Percentiles rank a stretch among this genome's conserved stretches.
These are phyloP conservation scores for Fusarium sp. DNA, from an alignment of 2,329 filamentous ascomycete species.

Conservation along the genomic window DNA sequence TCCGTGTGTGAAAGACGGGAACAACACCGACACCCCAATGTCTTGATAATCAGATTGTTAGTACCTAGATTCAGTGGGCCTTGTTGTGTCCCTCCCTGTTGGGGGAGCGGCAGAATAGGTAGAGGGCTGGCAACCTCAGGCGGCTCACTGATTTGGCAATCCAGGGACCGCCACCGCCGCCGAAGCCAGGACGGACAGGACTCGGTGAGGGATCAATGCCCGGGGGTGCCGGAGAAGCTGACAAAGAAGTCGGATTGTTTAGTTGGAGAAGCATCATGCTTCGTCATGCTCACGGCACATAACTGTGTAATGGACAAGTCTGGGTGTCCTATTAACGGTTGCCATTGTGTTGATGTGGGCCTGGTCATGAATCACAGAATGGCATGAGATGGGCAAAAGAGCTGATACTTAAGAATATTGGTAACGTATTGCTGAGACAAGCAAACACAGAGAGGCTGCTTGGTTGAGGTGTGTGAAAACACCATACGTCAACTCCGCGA, in stretches of 20 bases:
- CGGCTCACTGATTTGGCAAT: background rate
- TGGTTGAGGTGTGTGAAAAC: slow-evolving; percentile 26
- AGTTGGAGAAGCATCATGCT: slow-evolving; percentile 29
- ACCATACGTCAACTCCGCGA: slow-evolving; percentile 32
- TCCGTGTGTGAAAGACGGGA: slow-evolving; percentile 32
- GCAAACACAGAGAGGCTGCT: background rate
- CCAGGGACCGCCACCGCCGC: slow-evolving; percentile 34
- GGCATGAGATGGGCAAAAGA: background rate
- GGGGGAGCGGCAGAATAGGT: slow-evolving; percentile 12
- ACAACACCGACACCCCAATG: slow-evolving; percentile 33
- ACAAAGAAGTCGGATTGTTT: slow-evolving; percentile 30
- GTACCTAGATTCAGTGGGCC: slow-evolving; percentile 27
- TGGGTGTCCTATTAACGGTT: slow-evolving; percentile 1
- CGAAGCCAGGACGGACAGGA: slow-evolving; percentile 26
- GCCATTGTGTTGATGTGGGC: background rate
- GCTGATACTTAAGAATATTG: slow-evolving; percentile 19
- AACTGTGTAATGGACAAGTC: background rate
- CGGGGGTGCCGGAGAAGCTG: slow-evolving; percentile 36
- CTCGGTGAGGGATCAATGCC: slow-evolving; percentile 38
- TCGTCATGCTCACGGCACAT: slow-evolving; percentile 36
- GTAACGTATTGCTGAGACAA: slow-evolving; percentile 17
- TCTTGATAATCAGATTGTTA: slow-evolving; percentile 27
- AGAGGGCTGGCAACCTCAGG: background rate
- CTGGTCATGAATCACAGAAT: slow-evolving; percentile 2
- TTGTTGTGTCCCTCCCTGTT: slow-evolving; percentile 37